phyloP scores from a whole-genome alignment of 2,329 filamentous ascomycete species.

The Neobulgaria alba region DNA sequence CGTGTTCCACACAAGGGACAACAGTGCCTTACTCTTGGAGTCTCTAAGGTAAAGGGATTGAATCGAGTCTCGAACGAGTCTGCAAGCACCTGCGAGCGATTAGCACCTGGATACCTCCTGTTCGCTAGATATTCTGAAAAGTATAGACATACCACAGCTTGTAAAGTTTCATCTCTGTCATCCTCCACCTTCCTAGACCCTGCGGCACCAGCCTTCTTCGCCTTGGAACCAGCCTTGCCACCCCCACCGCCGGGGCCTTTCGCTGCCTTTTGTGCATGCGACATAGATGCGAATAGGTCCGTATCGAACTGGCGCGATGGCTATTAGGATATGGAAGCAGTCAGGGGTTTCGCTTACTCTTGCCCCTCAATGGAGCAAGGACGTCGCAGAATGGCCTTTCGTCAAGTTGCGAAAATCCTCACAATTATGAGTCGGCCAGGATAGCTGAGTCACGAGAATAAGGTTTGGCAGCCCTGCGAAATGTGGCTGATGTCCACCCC shows the following conservation, averaged over 20 bases:
- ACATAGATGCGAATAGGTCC: too few species aligned
- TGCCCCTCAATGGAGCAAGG: too few species aligned
- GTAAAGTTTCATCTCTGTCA: constrained; percentile 29
- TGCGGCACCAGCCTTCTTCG: constrained; percentile 18
- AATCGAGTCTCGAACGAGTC: constrained; percentile 94
- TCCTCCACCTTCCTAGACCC: constrained; percentile 26
- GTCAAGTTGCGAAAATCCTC: too few species aligned
- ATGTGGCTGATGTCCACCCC: too few species aligned
- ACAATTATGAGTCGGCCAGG: too few species aligned
- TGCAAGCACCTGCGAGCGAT: constrained; percentile 61
- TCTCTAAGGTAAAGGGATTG: constrained; percentile 79
- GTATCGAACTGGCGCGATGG: too few species aligned
- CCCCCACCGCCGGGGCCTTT: constrained; percentile 19
- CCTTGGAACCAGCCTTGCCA: constrained; percentile 19
- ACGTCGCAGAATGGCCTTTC: too few species aligned
- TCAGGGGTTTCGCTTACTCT: too few species aligned
- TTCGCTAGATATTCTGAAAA: not conserved
- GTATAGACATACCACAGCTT: constrained; percentile 28
- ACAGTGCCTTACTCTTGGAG: constrained; percentile 65
- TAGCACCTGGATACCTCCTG: not conserved
- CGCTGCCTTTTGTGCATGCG: constrained; percentile 17
- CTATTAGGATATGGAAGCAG: too few species aligned
- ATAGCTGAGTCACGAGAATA: not conserved
- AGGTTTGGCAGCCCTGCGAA: too few species aligned
- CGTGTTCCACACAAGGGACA: too few species aligned